Percentiles rank a stretch among this genome's conserved stretches.
Conservation (phyloP, 179 eudicot species). For the Pouteria campechiana region DNA sequence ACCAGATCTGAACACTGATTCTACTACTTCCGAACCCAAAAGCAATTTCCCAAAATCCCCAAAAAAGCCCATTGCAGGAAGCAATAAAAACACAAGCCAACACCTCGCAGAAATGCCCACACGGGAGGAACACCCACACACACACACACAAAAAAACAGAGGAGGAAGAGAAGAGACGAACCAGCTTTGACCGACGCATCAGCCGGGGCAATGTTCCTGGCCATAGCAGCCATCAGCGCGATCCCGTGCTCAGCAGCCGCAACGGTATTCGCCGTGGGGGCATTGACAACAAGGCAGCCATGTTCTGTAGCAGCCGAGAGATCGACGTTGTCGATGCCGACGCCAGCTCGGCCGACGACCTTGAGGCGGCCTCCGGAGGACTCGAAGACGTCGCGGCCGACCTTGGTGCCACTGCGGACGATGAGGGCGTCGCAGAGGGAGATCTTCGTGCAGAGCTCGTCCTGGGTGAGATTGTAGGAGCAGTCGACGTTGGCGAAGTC, state of each 20-base stretch:
- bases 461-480: conserved; percentile 72
- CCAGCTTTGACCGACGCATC: conserved; percentile 93
- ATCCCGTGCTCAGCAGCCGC: conserved; percentile 99
- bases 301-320: conserved; percentile 91
- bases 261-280: conserved; percentile 91
- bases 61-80: no score
- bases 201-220: conserved; percentile 86
- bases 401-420: conserved; percentile 81
- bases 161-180: conserved; percentile 6
- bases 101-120: conserved; percentile 25
- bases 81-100: conserved; percentile 1
- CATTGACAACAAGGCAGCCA: conserved; percentile 89
- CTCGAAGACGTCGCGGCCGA: conserved; percentile 76
- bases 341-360: conserved; percentile 95
- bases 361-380: conserved; percentile 69
- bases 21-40: no score
- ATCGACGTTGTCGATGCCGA: conserved; percentile 95
- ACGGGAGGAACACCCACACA: no score
- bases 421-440: conserved; percentile 86
- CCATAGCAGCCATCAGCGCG: conserved; percentile 80
- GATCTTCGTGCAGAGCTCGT: conserved; percentile 91
- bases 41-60: no score
- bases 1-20: no score
- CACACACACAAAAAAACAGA: conserved; percentile 1
- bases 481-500: conserved; percentile 79